A percentile compares a stretch with the other conserved stretches of the same genome.
Conservation (phyloP, 768 basidiomycete genomes). For the Leccinum arenicola region DNA sequence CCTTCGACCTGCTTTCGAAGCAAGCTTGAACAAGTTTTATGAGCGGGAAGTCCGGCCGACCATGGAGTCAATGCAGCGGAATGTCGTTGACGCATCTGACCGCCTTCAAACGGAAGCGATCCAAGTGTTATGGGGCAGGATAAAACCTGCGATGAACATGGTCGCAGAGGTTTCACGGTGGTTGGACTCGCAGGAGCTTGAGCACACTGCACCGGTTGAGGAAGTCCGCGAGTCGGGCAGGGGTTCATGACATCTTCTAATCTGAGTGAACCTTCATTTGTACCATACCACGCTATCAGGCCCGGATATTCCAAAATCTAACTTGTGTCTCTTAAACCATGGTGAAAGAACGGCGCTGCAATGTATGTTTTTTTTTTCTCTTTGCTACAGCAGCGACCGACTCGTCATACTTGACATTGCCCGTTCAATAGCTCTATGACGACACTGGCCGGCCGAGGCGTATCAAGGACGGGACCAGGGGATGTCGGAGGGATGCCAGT, state of each 20-base stretch:
- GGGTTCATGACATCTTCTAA: conserved; percentile 3
- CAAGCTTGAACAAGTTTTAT: conserved; percentile 22
- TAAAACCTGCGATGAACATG: conserved; percentile 32
- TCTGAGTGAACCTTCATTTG: conserved; percentile 15
- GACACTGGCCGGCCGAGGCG: conserved; percentile 27
- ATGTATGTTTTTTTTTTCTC: conserved; percentile 21
- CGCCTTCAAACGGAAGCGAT: conserved; percentile 23
- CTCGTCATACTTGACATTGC: conserved; percentile 5
- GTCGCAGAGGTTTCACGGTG: conserved; percentile 29
- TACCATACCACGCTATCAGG: conserved; percentile 6
- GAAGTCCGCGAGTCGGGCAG: neutral
- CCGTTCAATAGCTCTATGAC: conserved; percentile 24
- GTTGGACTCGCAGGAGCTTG: conserved; percentile 30
- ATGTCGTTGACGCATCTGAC: conserved; percentile 13
- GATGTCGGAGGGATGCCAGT: conserved; percentile 21
- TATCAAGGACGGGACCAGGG: conserved; percentile 17
- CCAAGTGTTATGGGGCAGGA: conserved; percentile 24
- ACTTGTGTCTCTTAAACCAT: conserved; percentile 2
- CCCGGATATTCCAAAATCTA: no score
- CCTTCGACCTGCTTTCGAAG: conserved; percentile 20
- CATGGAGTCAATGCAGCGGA: conserved; percentile 11
- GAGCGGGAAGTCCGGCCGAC: conserved; percentile 21
- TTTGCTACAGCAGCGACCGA: neutral
- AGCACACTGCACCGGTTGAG: conserved; percentile 18
- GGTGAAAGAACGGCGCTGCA: conserved; percentile 28